Evolutionary conservation across 805 yeast species (phyloP), one percentile per base, ranked within the genome.

Genomic region (Ascoidea rubescens): DNA sequence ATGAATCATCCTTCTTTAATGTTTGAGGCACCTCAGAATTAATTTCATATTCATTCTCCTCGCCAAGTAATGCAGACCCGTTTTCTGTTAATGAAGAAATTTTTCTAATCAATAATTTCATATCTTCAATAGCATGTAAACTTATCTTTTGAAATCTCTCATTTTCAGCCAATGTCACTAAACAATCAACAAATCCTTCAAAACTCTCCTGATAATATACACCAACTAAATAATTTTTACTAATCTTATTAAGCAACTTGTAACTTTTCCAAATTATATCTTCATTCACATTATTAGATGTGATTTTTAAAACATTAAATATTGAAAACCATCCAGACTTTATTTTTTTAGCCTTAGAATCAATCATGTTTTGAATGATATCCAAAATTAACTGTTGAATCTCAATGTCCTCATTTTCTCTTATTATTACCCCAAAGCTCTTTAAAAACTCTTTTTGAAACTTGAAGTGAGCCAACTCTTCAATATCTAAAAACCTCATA

Each of bases 251-350:
- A 4, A 83, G 78, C 62, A 84, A 72, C 32, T 78, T 75, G 63
- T 75, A 84, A 0, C 90, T 80, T 54, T 79, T 80, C 46, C 68
- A 62, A 0, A 87, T 90, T 54, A 85, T 69, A 5, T 73, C 58
- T 57, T 81, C 89, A 52, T 72, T 71, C 32, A 69, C 67, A 21
- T 77, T 81, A 49, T 69, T 70, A 3, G 96, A 91, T 5, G 95
- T 88, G 50, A 75, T 80, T 5, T 82, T 78, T 56, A 91, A 77
- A 1, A 87, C 84, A 31, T 80, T 84, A 60, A 93, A 80, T 51
- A 95, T 82, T 0, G 98, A 82, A 55, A 78, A 79, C 99, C 99
- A 93, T 48, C 99, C 99, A 17, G 97, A 89, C 62, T 80, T 83
- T 57, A 93, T 85, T 53, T 78, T 75, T 14, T 68, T 71, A 4